These are phyloP conservation scores for Blastobotrys attinorum DNA, from an alignment of 805 yeast genomes.

Conservation along the genomic window DNA sequence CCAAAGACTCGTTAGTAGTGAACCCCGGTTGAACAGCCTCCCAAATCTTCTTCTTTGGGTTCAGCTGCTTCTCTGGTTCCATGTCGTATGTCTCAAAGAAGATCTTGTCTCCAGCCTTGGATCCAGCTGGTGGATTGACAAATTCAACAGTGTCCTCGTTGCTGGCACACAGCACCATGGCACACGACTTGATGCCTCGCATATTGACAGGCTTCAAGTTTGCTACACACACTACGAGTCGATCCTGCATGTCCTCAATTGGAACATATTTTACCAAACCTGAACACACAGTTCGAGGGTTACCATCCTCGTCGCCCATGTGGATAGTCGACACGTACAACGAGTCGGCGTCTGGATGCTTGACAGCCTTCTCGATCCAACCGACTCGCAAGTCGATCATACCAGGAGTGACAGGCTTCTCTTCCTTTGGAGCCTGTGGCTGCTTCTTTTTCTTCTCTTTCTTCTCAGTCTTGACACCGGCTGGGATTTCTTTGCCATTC, in stretches of 20 bases:
- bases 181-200: constrained; percentile 94
- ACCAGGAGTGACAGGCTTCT: constrained; percentile 68
- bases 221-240: constrained; percentile 85
- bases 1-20: constrained; percentile 66
- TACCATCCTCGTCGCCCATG: constrained; percentile 91
- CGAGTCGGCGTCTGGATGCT: constrained; percentile 97
- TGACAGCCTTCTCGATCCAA: constrained; percentile 89
- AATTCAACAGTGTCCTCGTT: constrained; percentile 71
- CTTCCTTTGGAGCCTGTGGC: constrained; percentile 39
- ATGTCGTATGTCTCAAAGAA: constrained; percentile 89
- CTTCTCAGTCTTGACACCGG: constrained; percentile 29
- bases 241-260: constrained; percentile 91
- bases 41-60: constrained; percentile 98
- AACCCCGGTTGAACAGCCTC: constrained; percentile 90
- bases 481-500: constrained; percentile 8
- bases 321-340: constrained; percentile 94
- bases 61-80: constrained; percentile 82
- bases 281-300: constrained; percentile 98
- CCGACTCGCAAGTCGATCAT: constrained; percentile 92
- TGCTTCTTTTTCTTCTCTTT: constrained; percentile 49
- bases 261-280: constrained; percentile 88
- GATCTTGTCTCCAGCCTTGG: constrained; percentile 92
- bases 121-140: constrained; percentile 87
- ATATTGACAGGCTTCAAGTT: constrained; percentile 95
- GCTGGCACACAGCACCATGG: constrained; percentile 91